Base-by-base conservation (phyloP, 306 rosid species). In the Prunus padus region DNA sequence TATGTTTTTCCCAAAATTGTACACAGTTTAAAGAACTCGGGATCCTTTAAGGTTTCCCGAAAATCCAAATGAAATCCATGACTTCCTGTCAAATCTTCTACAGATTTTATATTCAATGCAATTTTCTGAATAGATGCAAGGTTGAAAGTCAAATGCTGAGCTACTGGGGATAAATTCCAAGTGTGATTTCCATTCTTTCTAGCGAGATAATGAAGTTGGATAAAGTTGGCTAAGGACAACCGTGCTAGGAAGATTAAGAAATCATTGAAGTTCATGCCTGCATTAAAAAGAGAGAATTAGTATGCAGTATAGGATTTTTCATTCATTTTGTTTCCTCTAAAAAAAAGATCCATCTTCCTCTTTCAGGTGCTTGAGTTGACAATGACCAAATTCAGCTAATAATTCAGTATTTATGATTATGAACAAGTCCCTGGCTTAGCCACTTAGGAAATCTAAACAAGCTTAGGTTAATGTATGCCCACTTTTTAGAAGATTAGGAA, bases 181-280 rank as follows among this genome's bases (percentile, higher is more conserved):
- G 45, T 23, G 20, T 62, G 20, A 65, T 77, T 82, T 76, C 69
- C 69, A 72, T 69, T 9, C 56, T 75, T 84, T 80, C 79, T 82
- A 61, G 33, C 74, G 68, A 84, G 78, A 79, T 64, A 28, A 76
- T 69, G 76, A 71, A 92, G 86, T 72, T 82, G 77, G 62, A 80
- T 86, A 77, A 82, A 49, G 82, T 85, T 90, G 83, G 93, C 90
- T 74, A 90, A 80, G 46, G 88, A 72, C 57, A 89, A 77, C 80
- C 75, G 80, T 49, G 88, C 81, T 55, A 95, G 46, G 84, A 95
- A 87, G 42, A 82, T 71, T 66, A 90, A 77, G 89, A 90, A 89
- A 82, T 95, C 99, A 76, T 57, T 84, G 68, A 92, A 92, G 78
- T 95, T 89, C 97, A 92, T 92, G 84, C 99, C 94, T 89, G 96